Evolutionary conservation across 2,329 filamentous ascomycete species (phyloP).

Genomic region (Trichothecium roseum): DNA sequence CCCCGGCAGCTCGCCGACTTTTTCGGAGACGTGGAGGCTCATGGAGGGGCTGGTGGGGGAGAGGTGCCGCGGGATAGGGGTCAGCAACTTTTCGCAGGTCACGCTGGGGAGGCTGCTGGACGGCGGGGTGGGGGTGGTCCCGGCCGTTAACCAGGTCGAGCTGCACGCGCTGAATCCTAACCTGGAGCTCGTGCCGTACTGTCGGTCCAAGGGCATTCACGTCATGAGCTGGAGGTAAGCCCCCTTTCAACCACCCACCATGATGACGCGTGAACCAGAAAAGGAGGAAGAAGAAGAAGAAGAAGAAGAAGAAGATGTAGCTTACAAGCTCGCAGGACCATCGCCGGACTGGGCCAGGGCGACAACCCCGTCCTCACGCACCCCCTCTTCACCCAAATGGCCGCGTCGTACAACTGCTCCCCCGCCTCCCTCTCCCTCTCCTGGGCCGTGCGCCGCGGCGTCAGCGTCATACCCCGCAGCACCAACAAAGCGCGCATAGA

Average conservation of each 20-base stretch:
- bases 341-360: too few species aligned
- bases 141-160: conserved; percentile 22
- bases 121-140: conserved; percentile 13
- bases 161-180: conserved; percentile 21
- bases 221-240: conserved; percentile 18
- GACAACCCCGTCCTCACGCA: conserved; percentile 11
- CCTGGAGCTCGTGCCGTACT: conserved; percentile 18
- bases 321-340: too few species aligned
- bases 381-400: conserved; percentile 13
- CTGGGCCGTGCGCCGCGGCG: conserved; percentile 15
- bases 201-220: conserved; percentile 18
- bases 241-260: neutral
- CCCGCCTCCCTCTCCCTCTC: conserved; percentile 15
- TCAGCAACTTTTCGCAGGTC: conserved; percentile 20
- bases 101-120: conserved; percentile 15
- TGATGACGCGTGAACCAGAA: too few species aligned
- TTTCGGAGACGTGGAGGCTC: conserved; percentile 13
- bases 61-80: conserved; percentile 17
- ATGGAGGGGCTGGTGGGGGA: conserved; percentile 17
- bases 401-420: conserved; percentile 12
- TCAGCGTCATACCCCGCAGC: conserved; percentile 15
- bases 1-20: conserved; percentile 13
- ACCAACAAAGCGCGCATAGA: conserved; percentile 10
- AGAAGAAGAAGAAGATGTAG: too few species aligned
- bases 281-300: too few species aligned